Base-by-base conservation (phyloP, 805 yeast genomes). In the Ogataea trehaloabstinens region DNA sequence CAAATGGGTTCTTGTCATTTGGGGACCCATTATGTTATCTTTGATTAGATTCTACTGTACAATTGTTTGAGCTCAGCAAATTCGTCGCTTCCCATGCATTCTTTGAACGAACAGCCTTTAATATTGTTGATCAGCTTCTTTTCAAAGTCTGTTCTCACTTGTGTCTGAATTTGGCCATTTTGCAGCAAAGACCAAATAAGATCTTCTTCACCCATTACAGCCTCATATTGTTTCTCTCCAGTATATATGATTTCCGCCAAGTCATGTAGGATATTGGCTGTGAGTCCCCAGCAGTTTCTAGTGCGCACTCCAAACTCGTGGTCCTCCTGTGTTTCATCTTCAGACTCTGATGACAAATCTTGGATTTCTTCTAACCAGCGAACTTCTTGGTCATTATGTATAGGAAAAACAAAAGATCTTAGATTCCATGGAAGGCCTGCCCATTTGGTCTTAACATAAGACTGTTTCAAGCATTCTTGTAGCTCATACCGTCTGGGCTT, bases 261-360 rank as follows among this genome's bases (percentile, higher is more conserved):
- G 55, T 85, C 91, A 51, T 76, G 85, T n/a, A 85, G 55, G 7
- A 85, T 84, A 53, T 82, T 83, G 2, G 90, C 91, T 0, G 93
- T 85, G 25, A 85, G 62, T 1, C 95, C 95, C 95, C 93, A 85
- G 4, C 85, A 80, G 52, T 83, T 85, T 52, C 84, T 77, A 27
- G 80, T 71, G 39, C 71, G 68, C 16, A 55, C 59, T 24, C 57
- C 76, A 54, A 48, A 72, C 57, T 65, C 62, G 34, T 58, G 63
- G 48, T 59, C 60, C 25, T 53, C 56, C 41, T 54, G 55, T 20
- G 64, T 44, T 31, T 60, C 68, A 45, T 59, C 63, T 39, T 74
- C 82, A 8, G 73, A 76, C 22, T 77, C 82, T 0, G 82, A 68
- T 16, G 82, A 79, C 20, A 80, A 61, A 48, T 82, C 79, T 37